phyloP scores from a whole-genome alignment of 106 monocot genomes.

The Vanilla planifolia region DNA sequence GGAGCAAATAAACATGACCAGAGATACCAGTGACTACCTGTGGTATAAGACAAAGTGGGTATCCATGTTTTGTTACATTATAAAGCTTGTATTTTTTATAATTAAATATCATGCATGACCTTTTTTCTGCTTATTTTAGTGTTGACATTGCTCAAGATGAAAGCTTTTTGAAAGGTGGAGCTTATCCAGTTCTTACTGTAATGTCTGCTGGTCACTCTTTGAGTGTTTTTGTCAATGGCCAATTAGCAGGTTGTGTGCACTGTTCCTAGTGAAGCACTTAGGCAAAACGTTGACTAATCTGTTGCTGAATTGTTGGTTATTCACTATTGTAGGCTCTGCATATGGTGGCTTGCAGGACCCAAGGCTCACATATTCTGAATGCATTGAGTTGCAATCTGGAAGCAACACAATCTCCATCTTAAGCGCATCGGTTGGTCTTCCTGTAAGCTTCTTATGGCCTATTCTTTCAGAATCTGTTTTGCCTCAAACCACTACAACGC shows the following conservation, averaged over 20 bases:
- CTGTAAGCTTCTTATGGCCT: conserved; percentile 36
- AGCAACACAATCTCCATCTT: conserved; percentile 85
- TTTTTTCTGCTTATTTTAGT: conserved; percentile 21
- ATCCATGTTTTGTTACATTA: neutral
- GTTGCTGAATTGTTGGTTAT: neutral
- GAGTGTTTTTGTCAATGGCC: conserved; percentile 65
- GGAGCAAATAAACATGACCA: conserved; percentile 83
- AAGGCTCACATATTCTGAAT: conserved; percentile 68
- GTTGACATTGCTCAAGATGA: conserved; percentile 48
- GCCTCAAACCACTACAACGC: too few relatives aligned
- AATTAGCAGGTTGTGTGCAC: conserved; percentile 27
- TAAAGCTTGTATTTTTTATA: too few relatives aligned
- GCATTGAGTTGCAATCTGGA: conserved; percentile 66
- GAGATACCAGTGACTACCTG: conserved; percentile 90
- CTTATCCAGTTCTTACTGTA: conserved; percentile 50
- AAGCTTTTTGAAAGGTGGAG: conserved; percentile 40
- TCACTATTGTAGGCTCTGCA: conserved; percentile 41
- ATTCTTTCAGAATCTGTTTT: neutral
- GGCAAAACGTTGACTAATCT: too few relatives aligned
- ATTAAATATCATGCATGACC: neutral
- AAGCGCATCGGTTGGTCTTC: conserved; percentile 83
- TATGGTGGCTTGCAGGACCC: conserved; percentile 81
- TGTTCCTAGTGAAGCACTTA: neutral
- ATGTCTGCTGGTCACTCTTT: conserved; percentile 77
- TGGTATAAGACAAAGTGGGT: conserved; percentile 98